Conservation (phyloP, 2,329 filamentous ascomycete species). For the Fusarium burgessii region DNA sequence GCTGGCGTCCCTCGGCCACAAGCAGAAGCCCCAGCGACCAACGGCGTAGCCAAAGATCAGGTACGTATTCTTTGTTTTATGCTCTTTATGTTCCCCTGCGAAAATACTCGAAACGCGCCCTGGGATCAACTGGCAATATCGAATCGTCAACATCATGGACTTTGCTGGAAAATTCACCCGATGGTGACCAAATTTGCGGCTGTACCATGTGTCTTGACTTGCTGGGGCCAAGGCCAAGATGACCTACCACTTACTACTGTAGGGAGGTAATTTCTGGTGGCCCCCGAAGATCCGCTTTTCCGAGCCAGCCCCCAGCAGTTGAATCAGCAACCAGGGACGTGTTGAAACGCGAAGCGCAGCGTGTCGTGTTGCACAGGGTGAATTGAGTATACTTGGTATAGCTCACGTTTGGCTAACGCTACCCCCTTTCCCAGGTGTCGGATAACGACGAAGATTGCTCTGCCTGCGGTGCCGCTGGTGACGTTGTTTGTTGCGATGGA, state of each 20-base stretch:
- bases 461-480: slow-evolving; percentile 84
- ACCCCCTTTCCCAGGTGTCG: slow-evolving; percentile 46
- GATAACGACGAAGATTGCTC: slow-evolving; percentile 94
- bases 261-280: slow-evolving; percentile 42
- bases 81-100: not conserved
- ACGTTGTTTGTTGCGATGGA: slow-evolving; percentile 92
- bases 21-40: slow-evolving; percentile 73
- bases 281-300: slow-evolving; percentile 47
- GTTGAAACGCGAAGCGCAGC: slow-evolving; percentile 37
- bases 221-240: slow-evolving; percentile 10
- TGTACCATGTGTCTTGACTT: slow-evolving; percentile 16
- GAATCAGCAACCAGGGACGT: slow-evolving; percentile 25
- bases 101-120: not conserved
- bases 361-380: not conserved
- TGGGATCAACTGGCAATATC: not conserved
- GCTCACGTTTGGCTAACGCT: slow-evolving; percentile 49
- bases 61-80: slow-evolving; percentile 53
- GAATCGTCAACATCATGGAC: slow-evolving; percentile 5
- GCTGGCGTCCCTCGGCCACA: slow-evolving; percentile 75
- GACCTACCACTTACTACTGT: slow-evolving; percentile 24
- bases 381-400: not conserved
- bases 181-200: slow-evolving; percentile 37
- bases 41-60: slow-evolving; percentile 65
- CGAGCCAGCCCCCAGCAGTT: slow-evolving; percentile 38
- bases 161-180: slow-evolving; percentile 18